phyloP scores from a whole-genome alignment of 2,329 filamentous ascomycete genomes.

The Ampelomyces quisqualis region DNA sequence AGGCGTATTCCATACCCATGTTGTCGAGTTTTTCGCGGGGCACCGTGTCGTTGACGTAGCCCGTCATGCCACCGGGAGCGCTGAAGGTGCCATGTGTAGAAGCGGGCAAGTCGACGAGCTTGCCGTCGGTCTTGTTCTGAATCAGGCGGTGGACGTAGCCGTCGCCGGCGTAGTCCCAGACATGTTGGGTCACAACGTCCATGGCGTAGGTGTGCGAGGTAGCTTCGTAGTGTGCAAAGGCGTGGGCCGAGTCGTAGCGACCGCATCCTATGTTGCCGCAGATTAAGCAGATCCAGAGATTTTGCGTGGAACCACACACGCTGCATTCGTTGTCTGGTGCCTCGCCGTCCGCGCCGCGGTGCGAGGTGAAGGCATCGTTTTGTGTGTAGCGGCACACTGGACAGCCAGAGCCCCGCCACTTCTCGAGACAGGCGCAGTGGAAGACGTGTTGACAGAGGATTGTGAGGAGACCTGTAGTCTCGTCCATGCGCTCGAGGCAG shows the following conservation, averaged over 20 bases:
- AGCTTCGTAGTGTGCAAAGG: slow-evolving; percentile 89
- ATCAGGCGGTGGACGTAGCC: slow-evolving; percentile 95
- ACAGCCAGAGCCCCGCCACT: slow-evolving; percentile 92
- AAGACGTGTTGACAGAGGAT: slow-evolving; percentile 98
- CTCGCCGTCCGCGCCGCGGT: slow-evolving; percentile 42
- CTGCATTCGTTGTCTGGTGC: slow-evolving; percentile 69
- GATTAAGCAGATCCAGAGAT: slow-evolving; percentile 93
- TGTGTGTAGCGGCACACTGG: slow-evolving; percentile 92
- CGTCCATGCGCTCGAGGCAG: slow-evolving; percentile 96
- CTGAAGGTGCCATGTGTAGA: slow-evolving; percentile 31
- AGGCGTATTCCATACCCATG: slow-evolving; percentile 91
- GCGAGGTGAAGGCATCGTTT: slow-evolving; percentile 49
- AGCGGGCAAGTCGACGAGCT: slow-evolving; percentile 83
- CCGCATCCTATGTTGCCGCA: slow-evolving; percentile 93
- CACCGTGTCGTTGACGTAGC: slow-evolving; percentile 63
- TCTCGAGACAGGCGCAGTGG: slow-evolving; percentile 92
- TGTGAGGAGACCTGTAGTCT: slow-evolving; percentile 90
- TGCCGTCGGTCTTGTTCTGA: slow-evolving; percentile 88
- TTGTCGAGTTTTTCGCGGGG: slow-evolving; percentile 70
- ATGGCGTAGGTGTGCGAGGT: slow-evolving; percentile 89
- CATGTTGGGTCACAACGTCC: slow-evolving; percentile 88
- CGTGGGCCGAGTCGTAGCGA: slow-evolving; percentile 89
- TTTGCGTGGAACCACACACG: slow-evolving; percentile 75
- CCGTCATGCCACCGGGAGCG: slow-evolving; percentile 47
- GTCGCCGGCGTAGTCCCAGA: slow-evolving; percentile 97